Evolutionary conservation across 2,329 filamentous ascomycete species (phyloP), one percentile per base, ranked within the genome.

Genomic region (Juglanconis oblonga): DNA sequence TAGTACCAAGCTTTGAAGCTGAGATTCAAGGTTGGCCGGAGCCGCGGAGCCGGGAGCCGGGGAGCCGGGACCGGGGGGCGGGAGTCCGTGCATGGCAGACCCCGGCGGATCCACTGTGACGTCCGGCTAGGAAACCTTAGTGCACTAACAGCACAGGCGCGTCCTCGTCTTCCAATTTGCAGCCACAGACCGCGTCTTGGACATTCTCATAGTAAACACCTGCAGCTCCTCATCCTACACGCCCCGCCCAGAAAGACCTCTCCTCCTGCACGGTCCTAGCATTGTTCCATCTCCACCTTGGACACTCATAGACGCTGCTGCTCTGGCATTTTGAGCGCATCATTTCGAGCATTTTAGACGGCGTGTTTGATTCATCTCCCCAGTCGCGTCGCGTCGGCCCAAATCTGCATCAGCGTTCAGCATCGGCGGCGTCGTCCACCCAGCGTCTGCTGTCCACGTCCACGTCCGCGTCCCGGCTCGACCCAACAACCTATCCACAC

Each of bases 381-480:
- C 32, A 53, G 52, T 59, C 60, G 60, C 52, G 57, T 62, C 57
- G 53, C 57, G 53, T 57, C 48, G 29, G 54, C 52, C 44, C 63
- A 58, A 60, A 57, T 32, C 60, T 50, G 42, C 51, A 57, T 31
- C 55, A 51, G 54, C 61, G 47, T 50, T 38, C 42, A 17, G 36
- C 45, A 48, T 48, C n/a, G n/a, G n/a, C 17, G 17, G 17, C 17
- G 17, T 24, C 17, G 49, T 52, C 49, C 10, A 14, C 32, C 33
- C 45, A 40, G 24, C 52, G 33, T 32, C 52, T 42, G 33, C 29
- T 33, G 7, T 40, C 47, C 40, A 55, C 42, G n/a, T 13, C 32
- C 11, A 38, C 45, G n/a, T 40, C 29, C 45, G 7, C 38, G 36
- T 35, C 32, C 29, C 49, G 24, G 17, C 32, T 51, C 36, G n/a